Evolutionary conservation across 495 filamentous ascomycete genomes (phyloP).

Genomic region (Copromyces sp.): DNA sequence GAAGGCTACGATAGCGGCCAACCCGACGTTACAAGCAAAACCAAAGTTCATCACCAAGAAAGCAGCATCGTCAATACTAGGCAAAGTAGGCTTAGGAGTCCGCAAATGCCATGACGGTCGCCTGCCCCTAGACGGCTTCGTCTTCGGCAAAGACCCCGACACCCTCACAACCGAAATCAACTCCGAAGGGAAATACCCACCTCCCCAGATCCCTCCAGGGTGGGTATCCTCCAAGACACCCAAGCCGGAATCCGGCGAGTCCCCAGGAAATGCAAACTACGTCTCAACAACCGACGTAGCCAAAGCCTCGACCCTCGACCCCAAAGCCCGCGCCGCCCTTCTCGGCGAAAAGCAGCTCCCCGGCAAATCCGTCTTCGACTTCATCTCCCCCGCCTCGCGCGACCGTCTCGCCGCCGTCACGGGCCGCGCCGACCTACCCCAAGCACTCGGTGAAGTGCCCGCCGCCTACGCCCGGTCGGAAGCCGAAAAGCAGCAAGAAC

Average conservation of each 20-base stretch:
- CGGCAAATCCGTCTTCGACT: conserved; percentile 93
- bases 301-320: conserved; percentile 64
- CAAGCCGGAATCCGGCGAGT: conserved; percentile 20
- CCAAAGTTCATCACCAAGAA: conserved; percentile 77
- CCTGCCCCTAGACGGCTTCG: conserved; percentile 75
- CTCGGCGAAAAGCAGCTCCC: conserved; percentile 76
- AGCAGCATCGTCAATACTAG: conserved; percentile 28
- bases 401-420: conserved; percentile 66
- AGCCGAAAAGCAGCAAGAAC: conserved; percentile 46
- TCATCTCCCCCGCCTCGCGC: conserved; percentile 70
- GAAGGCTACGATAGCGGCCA: conserved; percentile 42
- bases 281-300: conserved; percentile 66
- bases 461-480: conserved; percentile 49
- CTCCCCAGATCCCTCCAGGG: conserved; percentile 61
- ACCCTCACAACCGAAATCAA: conserved; percentile 42
- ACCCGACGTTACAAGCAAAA: conserved; percentile 56
- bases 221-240: conserved; percentile 65
- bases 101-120: conserved; percentile 85
- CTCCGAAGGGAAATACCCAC: conserved; percentile 55
- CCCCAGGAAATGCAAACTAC: conserved; percentile 28
- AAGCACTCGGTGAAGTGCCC: conserved; percentile 64
- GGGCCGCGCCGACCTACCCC: conserved; percentile 66
- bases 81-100: conserved; percentile 46
- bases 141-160: conserved; percentile 51
- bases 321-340: conserved; percentile 67